These are phyloP conservation scores for Hysterangium stoloniferum DNA, from an alignment of 768 basidiomycete species.

Conservation along the genomic window DNA sequence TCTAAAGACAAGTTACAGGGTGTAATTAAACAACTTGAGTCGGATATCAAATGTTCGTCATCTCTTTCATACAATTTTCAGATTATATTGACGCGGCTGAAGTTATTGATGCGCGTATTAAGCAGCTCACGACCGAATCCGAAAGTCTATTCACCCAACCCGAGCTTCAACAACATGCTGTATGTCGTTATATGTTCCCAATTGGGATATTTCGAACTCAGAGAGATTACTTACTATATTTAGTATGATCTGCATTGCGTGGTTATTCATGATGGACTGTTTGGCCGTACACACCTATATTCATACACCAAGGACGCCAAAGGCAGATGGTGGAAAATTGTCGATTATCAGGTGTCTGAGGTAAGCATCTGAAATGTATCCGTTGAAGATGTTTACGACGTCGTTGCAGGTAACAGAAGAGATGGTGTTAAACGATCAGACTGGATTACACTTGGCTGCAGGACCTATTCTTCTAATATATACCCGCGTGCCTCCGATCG, in stretches of 20 bases:
- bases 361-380: constrained; percentile 26
- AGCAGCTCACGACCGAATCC: constrained; percentile 36
- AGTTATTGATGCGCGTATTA: constrained; percentile 50
- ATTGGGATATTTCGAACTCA: background rate
- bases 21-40: constrained; percentile 44
- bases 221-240: background rate
- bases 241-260: constrained; percentile 80
- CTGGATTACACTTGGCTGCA: constrained; percentile 66
- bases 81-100: constrained; percentile 1
- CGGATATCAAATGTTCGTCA: constrained; percentile 44
- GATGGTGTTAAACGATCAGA: constrained; percentile 55
- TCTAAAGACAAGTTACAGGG: constrained; percentile 45
- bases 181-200: constrained; percentile 22
- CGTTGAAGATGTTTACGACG: background rate
- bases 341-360: constrained; percentile 62
- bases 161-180: constrained; percentile 56
- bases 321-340: constrained; percentile 74
- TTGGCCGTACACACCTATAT: constrained; percentile 70
- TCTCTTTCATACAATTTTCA: background rate
- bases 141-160: constrained; percentile 49
- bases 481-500: constrained; percentile 25
- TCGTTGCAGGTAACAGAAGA: constrained; percentile 57
- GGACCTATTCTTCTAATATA: constrained; percentile 79
- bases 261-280: constrained; percentile 68
- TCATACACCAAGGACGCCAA: constrained; percentile 62